Conservation (phyloP, 768 basidiomycete species). For the Lanmaoa pseudosensibilis region DNA sequence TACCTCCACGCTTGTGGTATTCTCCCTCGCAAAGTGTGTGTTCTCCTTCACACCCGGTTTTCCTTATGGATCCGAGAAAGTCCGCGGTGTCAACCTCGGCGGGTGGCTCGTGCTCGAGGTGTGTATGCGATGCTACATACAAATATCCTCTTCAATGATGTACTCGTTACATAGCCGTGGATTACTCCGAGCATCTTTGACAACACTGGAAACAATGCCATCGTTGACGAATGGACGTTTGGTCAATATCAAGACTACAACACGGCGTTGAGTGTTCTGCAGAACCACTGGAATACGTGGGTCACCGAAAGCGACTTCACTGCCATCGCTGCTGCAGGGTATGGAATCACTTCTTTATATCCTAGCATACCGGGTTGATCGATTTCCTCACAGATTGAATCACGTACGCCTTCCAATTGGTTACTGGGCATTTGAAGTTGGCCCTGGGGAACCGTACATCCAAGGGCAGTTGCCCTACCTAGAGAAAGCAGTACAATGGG, state of each 20-base stretch:
- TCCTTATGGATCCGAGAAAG: conserved; percentile 69
- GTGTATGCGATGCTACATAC: conserved; percentile 7
- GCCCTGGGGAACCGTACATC: conserved; percentile 74
- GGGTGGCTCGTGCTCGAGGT: conserved; percentile 61
- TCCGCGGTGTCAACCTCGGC: conserved; percentile 84
- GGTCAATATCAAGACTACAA: conserved; percentile 55
- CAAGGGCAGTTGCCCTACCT: conserved; percentile 76
- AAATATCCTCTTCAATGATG: conserved; percentile 30
- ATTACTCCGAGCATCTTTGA: conserved; percentile 76
- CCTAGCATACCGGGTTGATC: not conserved
- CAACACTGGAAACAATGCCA: conserved; percentile 48
- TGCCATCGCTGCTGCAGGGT: conserved; percentile 76
- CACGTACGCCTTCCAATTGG: conserved; percentile 85
- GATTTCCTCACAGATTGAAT: conserved; percentile 54
- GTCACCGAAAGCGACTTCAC: conserved; percentile 82
- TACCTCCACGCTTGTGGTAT: conserved; percentile 24
- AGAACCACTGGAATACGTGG: conserved; percentile 78
- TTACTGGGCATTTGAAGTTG: conserved; percentile 87
- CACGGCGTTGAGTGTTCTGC: conserved; percentile 51
- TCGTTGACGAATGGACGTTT: conserved; percentile 81
- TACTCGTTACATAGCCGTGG: conserved; percentile 61
- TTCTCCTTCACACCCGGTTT: conserved; percentile 52
- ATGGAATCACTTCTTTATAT: conserved; percentile 9
- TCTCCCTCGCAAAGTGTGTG: conserved; percentile 31
- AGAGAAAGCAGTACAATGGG: conserved; percentile 67